Evolutionary conservation across 352 stramenopile genomes (phyloP).

Genomic region (Phytopythium delawarense): DNA sequence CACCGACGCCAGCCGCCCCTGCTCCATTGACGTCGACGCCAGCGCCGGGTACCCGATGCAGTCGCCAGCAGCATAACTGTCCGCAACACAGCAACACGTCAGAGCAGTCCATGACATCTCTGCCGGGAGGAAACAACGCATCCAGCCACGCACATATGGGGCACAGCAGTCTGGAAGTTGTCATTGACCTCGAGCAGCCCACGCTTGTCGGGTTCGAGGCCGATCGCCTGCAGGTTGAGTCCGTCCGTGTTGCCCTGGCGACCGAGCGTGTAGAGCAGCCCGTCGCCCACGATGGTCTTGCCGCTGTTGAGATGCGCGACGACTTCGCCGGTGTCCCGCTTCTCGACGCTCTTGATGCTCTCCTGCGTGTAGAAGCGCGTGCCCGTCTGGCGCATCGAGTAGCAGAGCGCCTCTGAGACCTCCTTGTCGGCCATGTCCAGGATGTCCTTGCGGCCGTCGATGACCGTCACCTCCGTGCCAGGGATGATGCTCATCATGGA

Average conservation of each 20-base stretch:
- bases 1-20: slow-evolving; percentile 79
- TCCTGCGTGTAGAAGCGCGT: slow-evolving; percentile 85
- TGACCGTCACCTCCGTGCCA: slow-evolving; percentile 86
- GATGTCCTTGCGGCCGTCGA: slow-evolving; percentile 83
- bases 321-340: slow-evolving; percentile 56
- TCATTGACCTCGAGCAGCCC: slow-evolving; percentile 84
- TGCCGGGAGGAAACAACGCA: not conserved
- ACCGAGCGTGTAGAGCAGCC: slow-evolving; percentile 83
- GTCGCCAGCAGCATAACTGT: slow-evolving; percentile 86
- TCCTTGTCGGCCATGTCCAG: slow-evolving; percentile 89
- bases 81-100: slow-evolving; percentile 7
- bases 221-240: slow-evolving; percentile 75
- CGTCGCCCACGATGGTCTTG: slow-evolving; percentile 83
- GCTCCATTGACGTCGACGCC: slow-evolving; percentile 90
- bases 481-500: slow-evolving; percentile 91
- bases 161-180: slow-evolving; percentile 84
- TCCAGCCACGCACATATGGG: slow-evolving; percentile 69
- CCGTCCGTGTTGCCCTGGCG: slow-evolving; percentile 87
- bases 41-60: slow-evolving; percentile 88
- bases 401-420: slow-evolving; percentile 81
- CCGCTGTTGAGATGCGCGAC: slow-evolving; percentile 80
- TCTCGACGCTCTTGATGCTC: slow-evolving; percentile 73
- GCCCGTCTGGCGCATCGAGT: slow-evolving; percentile 86
- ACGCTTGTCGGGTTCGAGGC: slow-evolving; percentile 73
- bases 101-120: not conserved